phyloP scores from a whole-genome alignment of 2,329 filamentous ascomycete genomes.

The Periconia macrospinosa region DNA sequence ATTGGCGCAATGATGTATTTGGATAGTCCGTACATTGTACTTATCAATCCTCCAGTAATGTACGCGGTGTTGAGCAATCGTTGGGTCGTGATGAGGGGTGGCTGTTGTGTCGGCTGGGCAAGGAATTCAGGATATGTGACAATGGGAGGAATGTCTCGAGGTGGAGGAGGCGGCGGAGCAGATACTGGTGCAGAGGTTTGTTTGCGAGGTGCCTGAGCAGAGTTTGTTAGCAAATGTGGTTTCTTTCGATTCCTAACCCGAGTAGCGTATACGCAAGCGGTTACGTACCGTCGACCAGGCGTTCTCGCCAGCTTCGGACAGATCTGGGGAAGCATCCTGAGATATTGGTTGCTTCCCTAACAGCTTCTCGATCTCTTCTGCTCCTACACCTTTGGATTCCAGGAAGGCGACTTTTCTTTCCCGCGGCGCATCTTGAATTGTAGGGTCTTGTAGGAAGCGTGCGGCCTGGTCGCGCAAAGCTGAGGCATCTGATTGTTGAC shows the following conservation, averaged over 20 bases:
- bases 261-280: not conserved
- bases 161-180: slow-evolving; percentile 17
- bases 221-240: slow-evolving; percentile 11
- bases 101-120: slow-evolving; percentile 59
- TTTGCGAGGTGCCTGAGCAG: slow-evolving; percentile 19
- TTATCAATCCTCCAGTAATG: slow-evolving; percentile 56
- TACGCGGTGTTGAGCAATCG: slow-evolving; percentile 61
- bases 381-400: slow-evolving; percentile 71
- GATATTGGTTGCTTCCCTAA: slow-evolving; percentile 44
- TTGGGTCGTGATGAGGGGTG: slow-evolving; percentile 61
- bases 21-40: slow-evolving; percentile 68
- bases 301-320: slow-evolving; percentile 25
- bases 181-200: slow-evolving; percentile 7
- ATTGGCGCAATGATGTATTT: slow-evolving; percentile 69
- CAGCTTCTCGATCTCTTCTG: slow-evolving; percentile 69
- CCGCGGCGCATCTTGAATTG: slow-evolving; percentile 67
- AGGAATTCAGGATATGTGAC: slow-evolving; percentile 70
- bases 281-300: slow-evolving; percentile 33
- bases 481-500: slow-evolving; percentile 1
- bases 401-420: slow-evolving; percentile 79
- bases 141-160: slow-evolving; percentile 59
- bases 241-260: not conserved
- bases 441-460: slow-evolving; percentile 74
- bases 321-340: slow-evolving; percentile 14
- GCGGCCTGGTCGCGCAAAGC: slow-evolving; percentile 66